These are phyloP conservation scores for Beta vulgaris DNA, from an alignment of 148 eudicot species.

Conservation along the genomic window DNA sequence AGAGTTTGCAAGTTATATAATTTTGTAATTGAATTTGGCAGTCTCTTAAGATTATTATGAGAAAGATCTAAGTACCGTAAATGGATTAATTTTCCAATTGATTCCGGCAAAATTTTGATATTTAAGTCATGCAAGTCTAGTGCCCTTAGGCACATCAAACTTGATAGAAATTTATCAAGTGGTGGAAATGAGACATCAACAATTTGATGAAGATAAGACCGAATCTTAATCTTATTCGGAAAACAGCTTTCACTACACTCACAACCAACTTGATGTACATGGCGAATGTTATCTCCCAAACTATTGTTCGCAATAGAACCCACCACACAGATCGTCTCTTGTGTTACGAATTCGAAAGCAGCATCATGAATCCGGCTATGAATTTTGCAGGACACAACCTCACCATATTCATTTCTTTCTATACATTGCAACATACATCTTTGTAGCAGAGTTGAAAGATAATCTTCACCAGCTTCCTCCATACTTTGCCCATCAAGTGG, in stretches of 20 bases:
- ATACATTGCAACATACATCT: neutral
- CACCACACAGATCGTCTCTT: neutral
- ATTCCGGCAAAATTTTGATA: neutral
- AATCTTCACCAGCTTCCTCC: neutral
- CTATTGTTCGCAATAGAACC: too few species aligned
- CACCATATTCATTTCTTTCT: neutral
- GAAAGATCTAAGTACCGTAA: constrained; percentile 25
- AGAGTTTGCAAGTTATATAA: constrained; percentile 18
- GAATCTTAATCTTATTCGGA: neutral
- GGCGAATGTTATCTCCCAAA: neutral
- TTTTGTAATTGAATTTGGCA: constrained; percentile 2
- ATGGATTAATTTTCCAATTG: constrained; percentile 12
- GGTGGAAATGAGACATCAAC: neutral
- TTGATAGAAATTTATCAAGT: neutral
- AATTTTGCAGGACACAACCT: constrained; percentile 13
- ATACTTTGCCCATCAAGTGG: neutral
- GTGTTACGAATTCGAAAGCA: neutral
- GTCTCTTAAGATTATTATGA: neutral
- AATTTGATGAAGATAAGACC: constrained; percentile 14
- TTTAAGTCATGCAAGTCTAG: neutral
- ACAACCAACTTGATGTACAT: neutral
- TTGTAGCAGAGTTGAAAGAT: neutral
- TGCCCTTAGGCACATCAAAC: neutral
- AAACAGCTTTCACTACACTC: neutral
- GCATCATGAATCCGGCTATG: constrained; percentile 18